A percentile compares a stretch with the other conserved stretches of the same genome.
Conservation (phyloP, 2,329 filamentous ascomycete genomes). For the Cytospora leucostoma region DNA sequence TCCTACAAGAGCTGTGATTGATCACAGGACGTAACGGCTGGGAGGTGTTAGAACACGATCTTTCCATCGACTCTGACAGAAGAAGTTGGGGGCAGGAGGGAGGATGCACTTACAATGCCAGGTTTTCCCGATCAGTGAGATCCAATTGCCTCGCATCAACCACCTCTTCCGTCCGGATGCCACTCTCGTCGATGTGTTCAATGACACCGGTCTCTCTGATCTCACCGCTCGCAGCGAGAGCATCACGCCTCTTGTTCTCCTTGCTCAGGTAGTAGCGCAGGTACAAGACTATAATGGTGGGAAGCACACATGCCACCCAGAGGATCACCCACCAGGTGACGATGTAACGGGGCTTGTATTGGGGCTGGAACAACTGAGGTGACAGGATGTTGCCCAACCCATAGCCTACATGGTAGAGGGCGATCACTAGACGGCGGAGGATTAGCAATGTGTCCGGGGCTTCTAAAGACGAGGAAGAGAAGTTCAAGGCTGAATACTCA, state of each 20-base stretch:
- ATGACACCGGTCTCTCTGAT: conserved; percentile 35
- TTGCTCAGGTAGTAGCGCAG: conserved; percentile 43
- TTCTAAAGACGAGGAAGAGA: no score
- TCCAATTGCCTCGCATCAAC: conserved; percentile 42
- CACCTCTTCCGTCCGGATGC: conserved; percentile 34
- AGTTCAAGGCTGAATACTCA: background rate
- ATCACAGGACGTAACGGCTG: conserved; percentile 15
- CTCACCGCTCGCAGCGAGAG: conserved; percentile 29
- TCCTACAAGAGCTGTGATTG: no score
- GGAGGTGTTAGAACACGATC: background rate
- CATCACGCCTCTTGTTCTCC: conserved; percentile 44
- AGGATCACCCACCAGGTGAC: conserved; percentile 36
- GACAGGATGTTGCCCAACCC: conserved; percentile 36
- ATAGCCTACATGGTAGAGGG: conserved; percentile 38
- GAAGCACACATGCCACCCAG: conserved; percentile 42
- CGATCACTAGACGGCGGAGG: conserved; percentile 31
- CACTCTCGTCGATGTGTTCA: conserved; percentile 35
- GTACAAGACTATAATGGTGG: conserved; percentile 42
- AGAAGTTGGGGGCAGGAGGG: fast-evolving
- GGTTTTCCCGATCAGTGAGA: conserved; percentile 40
- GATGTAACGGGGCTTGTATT: conserved; percentile 35
- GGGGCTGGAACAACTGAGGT: conserved; percentile 35
- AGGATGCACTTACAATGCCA: conserved; percentile 31
- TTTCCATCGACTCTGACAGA: no score
- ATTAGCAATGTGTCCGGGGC: background rate